Conservation (phyloP, 768 basidiomycete species). For the Suillus decipiens region DNA sequence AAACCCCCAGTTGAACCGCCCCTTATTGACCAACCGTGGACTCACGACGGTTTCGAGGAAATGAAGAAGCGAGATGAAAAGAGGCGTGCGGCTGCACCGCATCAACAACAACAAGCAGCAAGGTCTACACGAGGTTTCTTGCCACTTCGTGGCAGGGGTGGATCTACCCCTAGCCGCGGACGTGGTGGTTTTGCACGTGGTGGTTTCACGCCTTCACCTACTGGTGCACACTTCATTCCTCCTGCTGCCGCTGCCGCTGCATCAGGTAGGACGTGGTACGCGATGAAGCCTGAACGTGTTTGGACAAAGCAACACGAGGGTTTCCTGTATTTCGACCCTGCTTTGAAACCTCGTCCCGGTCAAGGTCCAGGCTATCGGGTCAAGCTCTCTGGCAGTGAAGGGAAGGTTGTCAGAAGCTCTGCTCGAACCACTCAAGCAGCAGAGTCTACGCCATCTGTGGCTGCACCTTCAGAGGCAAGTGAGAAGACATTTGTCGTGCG, state of each 20-base stretch:
- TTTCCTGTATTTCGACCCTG: conserved; percentile 66
- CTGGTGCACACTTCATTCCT: conserved; percentile 30
- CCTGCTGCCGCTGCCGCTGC: conserved; percentile 26
- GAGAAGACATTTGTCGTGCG: conserved; percentile 55
- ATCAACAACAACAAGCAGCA: conserved; percentile 35
- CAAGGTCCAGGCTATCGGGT: conserved; percentile 58
- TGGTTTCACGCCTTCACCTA: conserved; percentile 37
- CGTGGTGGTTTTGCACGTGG: conserved; percentile 51
- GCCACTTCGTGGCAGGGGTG: conserved; percentile 49
- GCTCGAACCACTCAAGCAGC: conserved; percentile 10
- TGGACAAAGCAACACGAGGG: conserved; percentile 86
- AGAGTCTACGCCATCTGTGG: conserved; percentile 19
- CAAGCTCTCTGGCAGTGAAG: conserved; percentile 56
- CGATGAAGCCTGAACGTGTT: conserved; percentile 74
- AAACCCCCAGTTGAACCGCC: conserved; percentile 39
- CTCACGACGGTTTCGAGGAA: conserved; percentile 88
- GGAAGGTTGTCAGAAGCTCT: conserved; percentile 45
- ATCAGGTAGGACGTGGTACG: conserved; percentile 60
- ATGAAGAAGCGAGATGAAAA: conserved; percentile 76
- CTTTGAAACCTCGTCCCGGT: conserved; percentile 59
- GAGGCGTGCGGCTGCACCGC: conserved; percentile 36
- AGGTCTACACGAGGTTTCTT: conserved; percentile 36
- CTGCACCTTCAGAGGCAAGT: conserved; percentile 39
- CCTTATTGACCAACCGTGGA: conserved; percentile 73
- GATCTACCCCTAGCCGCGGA: conserved; percentile 41